These are phyloP conservation scores for Hippophae tibetana DNA, from an alignment of 306 rosid species.

Conservation along the genomic window DNA sequence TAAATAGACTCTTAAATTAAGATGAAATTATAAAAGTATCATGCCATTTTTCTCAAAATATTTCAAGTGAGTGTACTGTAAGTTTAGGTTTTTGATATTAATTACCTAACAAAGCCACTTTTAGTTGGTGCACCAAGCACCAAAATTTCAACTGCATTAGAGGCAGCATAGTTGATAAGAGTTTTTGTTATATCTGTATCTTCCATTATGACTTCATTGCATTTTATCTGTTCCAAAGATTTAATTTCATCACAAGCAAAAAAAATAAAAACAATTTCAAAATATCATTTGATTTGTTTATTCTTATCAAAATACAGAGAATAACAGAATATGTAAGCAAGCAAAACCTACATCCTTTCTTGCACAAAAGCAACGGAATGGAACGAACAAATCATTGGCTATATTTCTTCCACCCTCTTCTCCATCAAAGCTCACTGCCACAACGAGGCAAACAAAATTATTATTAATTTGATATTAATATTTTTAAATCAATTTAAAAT, in stretches of 20 bases:
- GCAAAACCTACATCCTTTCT: slow-evolving; percentile 43
- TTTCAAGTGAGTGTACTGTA: neutral
- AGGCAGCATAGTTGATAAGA: slow-evolving; percentile 28
- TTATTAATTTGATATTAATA: no score
- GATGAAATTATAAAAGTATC: no score
- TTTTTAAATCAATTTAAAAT: no score
- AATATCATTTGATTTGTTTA: neutral
- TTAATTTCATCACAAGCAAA: no score
- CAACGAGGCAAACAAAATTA: no score
- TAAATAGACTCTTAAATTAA: neutral
- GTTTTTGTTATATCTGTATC: slow-evolving; percentile 45
- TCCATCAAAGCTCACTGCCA: no score
- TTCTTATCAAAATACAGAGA: neutral
- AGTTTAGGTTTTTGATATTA: neutral
- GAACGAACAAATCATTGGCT: slow-evolving; percentile 44
- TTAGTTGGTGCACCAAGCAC: slow-evolving; percentile 65
- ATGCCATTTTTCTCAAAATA: neutral
- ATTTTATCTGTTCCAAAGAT: slow-evolving; percentile 35
- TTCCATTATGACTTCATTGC: slow-evolving; percentile 51
- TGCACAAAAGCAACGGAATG: slow-evolving; percentile 59
- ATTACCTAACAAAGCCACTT: slow-evolving; percentile 47
- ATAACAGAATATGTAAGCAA: neutral
- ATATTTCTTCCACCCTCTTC: no score
- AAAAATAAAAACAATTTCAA: neutral
- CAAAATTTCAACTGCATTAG: slow-evolving; percentile 37